Base-by-base conservation (phyloP, 2,329 filamentous ascomycete genomes). In the Coniochaeta ligniaria region DNA sequence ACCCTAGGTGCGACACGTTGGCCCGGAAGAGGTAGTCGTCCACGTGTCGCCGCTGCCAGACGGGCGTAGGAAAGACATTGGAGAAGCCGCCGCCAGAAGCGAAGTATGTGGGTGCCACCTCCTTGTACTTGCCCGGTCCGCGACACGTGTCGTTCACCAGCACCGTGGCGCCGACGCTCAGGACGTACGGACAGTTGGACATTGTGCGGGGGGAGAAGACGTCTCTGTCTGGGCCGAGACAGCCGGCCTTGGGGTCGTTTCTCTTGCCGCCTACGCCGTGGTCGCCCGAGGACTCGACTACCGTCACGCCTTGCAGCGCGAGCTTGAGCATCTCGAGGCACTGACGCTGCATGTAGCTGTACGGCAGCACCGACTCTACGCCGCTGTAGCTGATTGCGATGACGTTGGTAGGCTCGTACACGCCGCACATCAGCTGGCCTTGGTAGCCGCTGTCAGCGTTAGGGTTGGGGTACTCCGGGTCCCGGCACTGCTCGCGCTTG, bases 351-450 rank as follows among this genome's bases (percentile, higher is more conserved):
- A 83, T 80, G 69, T 86, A 86, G 62, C 71, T 72, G 3, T 75
- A 69, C 0, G 83, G 82, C 12, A 85, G 72, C 22, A 80, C 79
- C 2, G 72, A 70, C 69, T 86, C 83, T 38, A 78, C 75, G 38
- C 78, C 78, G 58, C 81, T 82, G 66, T 84, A 83, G 2, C 78
- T 82, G 62, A 85, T 80, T 35, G 76, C 78, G 62, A 83, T 76
- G 17, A 84, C 82, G 62, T 83, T 83, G 3, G 82, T 80, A 5
- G 80, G 78, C 66, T 78, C 73, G 70, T 66, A 72, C 20, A 66
- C 66, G 35, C 68, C 69, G 62, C 67, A 72, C 61, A 66, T 64
- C n/a, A 71, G 66, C 45, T 68, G 63, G 14, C 79, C 79, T 62
- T 78, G 77, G 69, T 80, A 83, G 31, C 80, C 80, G 17, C 72